Evolutionary conservation across 163 green algal genomes (phyloP).

Genomic region (Scenedesmus sp.): DNA sequence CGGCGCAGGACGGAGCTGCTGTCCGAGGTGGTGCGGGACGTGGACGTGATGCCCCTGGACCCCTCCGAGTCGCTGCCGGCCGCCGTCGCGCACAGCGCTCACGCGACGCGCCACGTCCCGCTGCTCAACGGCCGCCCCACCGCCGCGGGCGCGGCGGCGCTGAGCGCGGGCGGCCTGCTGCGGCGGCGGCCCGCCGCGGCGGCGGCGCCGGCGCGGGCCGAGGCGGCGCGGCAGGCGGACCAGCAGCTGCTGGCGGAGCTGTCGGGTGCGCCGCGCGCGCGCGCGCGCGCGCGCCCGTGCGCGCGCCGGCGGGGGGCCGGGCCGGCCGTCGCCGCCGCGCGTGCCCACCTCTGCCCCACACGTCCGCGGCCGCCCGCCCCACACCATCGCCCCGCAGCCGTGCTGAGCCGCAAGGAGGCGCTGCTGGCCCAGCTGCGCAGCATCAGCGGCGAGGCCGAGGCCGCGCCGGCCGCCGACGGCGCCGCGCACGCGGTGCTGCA

Average conservation of each 20-base stretch:
- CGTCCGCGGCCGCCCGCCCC: no score
- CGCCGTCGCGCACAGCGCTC: background rate
- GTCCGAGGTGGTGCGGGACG: constrained; percentile 78
- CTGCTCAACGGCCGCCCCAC: constrained; percentile 63
- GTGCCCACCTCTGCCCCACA: no score
- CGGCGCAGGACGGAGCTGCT: constrained; percentile 79
- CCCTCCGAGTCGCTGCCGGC: constrained; percentile 70
- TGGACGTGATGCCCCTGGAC: constrained; percentile 79
- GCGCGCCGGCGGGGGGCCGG: background rate
- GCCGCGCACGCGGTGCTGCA: constrained; percentile 53
- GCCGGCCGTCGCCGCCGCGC: no score
- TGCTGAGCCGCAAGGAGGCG: constrained; percentile 69
- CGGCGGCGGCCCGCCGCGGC: background rate
- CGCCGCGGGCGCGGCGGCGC: background rate
- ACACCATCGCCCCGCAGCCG: background rate
- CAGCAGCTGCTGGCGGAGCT: constrained; percentile 39
- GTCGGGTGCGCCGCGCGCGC: background rate
- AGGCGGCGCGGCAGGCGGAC: no score
- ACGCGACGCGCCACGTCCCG: constrained; percentile 8
- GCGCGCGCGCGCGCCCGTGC: background rate
- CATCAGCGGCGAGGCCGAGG: constrained; percentile 73
- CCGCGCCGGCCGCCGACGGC: constrained; percentile 49
- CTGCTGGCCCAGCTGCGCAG: constrained; percentile 65
- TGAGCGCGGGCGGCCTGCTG: background rate
- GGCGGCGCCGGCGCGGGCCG: constrained; percentile 24